A percentile compares a stretch with the other conserved stretches of the same genome.
Evolutionary conservation across 2,329 filamentous ascomycete species (phyloP).

Genomic region (Lecanicillium sp.): DNA sequence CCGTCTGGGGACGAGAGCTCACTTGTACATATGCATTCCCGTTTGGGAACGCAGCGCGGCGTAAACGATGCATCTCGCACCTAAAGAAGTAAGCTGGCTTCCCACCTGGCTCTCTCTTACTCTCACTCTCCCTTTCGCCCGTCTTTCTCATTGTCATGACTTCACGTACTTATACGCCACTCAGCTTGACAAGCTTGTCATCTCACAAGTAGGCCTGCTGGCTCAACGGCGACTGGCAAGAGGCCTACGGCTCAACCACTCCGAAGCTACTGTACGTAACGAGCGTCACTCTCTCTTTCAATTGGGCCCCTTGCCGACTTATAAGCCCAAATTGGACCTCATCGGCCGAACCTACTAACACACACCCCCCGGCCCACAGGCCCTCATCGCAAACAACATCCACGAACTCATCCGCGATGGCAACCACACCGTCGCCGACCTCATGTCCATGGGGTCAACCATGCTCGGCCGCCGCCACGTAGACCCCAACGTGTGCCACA

Average conservation of each 20-base stretch:
- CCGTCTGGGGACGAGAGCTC: no score
- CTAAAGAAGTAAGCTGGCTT: constrained; percentile 38
- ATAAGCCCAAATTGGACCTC: no score
- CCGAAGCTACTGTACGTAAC: constrained; percentile 66
- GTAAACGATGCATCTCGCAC: constrained; percentile 40
- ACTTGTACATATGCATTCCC: no score
- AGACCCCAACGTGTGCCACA: constrained; percentile 69
- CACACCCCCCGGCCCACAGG: constrained; percentile 33
- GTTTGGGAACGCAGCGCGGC: no score
- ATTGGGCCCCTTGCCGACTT: not conserved
- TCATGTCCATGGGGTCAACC: constrained; percentile 84
- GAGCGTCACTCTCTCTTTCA: not conserved
- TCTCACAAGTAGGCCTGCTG: constrained; percentile 79
- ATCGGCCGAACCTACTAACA: no score
- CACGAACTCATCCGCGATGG: constrained; percentile 98
- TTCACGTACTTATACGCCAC: no score
- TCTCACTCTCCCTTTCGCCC: constrained; percentile 11
- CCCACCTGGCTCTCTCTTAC: not conserved
- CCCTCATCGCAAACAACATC: constrained; percentile 78
- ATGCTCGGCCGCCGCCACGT: constrained; percentile 94
- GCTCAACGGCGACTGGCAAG: constrained; percentile 83
- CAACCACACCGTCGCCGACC: constrained; percentile 80
- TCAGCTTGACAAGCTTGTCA: constrained; percentile 92
- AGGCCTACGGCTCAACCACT: constrained; percentile 82
- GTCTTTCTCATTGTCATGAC: no score